phyloP scores from a whole-genome alignment of 441 rosid species.

The Eruca vesicaria region DNA sequence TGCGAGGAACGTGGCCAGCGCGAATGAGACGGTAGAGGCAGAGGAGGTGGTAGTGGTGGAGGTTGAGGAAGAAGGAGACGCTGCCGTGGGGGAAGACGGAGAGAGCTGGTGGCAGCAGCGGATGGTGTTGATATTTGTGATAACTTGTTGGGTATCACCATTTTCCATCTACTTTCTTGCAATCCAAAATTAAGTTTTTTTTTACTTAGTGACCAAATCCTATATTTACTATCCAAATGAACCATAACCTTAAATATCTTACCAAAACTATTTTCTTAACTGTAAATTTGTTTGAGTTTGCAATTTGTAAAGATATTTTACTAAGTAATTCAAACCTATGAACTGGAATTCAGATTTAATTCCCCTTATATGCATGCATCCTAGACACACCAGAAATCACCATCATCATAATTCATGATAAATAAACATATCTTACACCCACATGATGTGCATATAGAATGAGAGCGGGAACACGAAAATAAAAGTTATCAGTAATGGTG shows the following conservation, averaged over 20 bases:
- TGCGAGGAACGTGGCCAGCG: conserved; percentile 47
- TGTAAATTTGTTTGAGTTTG: background rate
- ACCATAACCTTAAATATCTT: too few species aligned
- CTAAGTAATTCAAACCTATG: background rate
- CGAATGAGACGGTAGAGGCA: conserved; percentile 37
- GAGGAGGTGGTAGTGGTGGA: background rate
- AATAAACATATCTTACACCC: background rate
- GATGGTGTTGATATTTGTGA: background rate
- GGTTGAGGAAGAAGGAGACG: background rate
- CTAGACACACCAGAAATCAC: background rate
- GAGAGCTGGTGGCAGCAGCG: background rate
- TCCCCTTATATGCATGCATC: too few species aligned
- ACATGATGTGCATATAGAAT: background rate
- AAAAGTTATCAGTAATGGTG: background rate
- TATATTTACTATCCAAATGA: too few species aligned
- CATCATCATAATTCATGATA: background rate
- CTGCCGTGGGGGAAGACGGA: conserved; percentile 29
- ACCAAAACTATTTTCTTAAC: background rate
- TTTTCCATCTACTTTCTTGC: background rate
- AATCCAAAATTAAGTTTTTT: background rate
- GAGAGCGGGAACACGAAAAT: background rate
- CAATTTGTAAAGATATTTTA: background rate
- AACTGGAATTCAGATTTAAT: too few species aligned
- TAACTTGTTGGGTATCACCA: background rate
- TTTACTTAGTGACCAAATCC: background rate